Conservation (phyloP, 106 monocot genomes). For the Phalaenopsis aphrodite region DNA sequence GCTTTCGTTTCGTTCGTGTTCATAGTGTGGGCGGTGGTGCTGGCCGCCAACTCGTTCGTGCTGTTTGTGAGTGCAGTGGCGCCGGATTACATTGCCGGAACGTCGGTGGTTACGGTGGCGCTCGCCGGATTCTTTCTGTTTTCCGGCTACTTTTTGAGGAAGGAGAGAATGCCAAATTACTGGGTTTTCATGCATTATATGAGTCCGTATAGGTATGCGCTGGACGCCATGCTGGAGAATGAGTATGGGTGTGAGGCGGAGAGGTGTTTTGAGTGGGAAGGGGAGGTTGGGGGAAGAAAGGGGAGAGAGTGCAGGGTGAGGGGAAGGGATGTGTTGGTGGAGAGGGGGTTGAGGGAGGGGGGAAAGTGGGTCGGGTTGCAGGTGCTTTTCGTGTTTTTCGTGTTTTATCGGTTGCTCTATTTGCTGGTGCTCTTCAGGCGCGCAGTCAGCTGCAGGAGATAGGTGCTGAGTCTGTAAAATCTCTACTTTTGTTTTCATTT, state of each 20-base stretch:
- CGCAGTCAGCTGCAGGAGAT: constrained; percentile 55
- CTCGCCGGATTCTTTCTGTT: constrained; percentile 92
- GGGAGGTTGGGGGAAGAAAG: neutral
- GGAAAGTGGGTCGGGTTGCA: constrained; percentile 66
- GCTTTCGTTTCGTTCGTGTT: constrained; percentile 67
- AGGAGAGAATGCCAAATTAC: constrained; percentile 72
- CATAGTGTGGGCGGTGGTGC: constrained; percentile 69
- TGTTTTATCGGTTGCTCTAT: constrained; percentile 74
- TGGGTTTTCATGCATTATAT: constrained; percentile 92
- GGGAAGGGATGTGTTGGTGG: constrained; percentile 56
- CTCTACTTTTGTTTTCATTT: no score
- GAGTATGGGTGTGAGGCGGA: constrained; percentile 66
- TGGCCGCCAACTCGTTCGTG: constrained; percentile 93
- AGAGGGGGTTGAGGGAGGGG: constrained; percentile 38
- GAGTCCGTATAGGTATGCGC: constrained; percentile 77
- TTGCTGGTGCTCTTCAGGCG: constrained; percentile 62
- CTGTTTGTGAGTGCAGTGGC: constrained; percentile 80
- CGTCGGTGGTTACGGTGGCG: constrained; percentile 67
- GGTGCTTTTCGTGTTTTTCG: constrained; percentile 76
- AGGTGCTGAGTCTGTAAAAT: no score
- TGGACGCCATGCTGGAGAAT: constrained; percentile 83
- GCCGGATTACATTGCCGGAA: constrained; percentile 93
- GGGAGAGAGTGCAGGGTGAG: constrained; percentile 35
- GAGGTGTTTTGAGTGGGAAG: constrained; percentile 56
- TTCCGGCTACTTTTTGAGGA: constrained; percentile 86